Conservation (phyloP, 2,329 filamentous ascomycete genomes). For the Onygena corvina region DNA sequence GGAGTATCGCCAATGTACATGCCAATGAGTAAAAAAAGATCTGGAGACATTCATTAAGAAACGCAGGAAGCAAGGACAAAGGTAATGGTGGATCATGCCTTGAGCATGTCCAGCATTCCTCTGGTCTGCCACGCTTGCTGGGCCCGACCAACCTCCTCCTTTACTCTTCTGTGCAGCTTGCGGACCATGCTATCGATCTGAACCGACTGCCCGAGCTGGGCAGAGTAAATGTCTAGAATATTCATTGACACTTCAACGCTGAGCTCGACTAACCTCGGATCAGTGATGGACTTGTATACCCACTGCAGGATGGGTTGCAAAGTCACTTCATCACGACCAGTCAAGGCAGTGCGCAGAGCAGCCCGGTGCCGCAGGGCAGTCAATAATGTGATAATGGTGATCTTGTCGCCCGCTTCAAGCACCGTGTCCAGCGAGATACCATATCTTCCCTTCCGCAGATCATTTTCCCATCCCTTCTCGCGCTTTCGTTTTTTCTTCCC, state of each 20-base stretch:
- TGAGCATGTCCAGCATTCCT: slow-evolving; percentile 77
- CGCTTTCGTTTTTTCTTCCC: slow-evolving; percentile 52
- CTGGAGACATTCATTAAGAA: background rate
- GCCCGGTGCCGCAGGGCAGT: slow-evolving; percentile 78
- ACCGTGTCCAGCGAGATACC: slow-evolving; percentile 66
- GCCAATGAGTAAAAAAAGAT: background rate
- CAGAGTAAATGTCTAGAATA: slow-evolving; percentile 75
- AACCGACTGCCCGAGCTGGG: slow-evolving; percentile 60
- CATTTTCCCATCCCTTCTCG: slow-evolving; percentile 65
- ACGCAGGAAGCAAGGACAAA: background rate
- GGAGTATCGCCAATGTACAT: background rate
- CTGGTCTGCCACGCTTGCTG: slow-evolving; percentile 69
- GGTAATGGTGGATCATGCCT: slow-evolving; percentile 12
- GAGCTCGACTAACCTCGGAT: slow-evolving; percentile 68
- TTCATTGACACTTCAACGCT: slow-evolving; percentile 74
- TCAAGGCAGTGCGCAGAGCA: slow-evolving; percentile 67
- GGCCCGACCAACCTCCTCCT: slow-evolving; percentile 66
- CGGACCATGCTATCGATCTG: slow-evolving; percentile 61
- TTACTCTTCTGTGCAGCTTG: slow-evolving; percentile 57
- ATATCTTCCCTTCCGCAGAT: slow-evolving; percentile 68
- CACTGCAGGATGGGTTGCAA: slow-evolving; percentile 75
- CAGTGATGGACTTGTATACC: slow-evolving; percentile 66
- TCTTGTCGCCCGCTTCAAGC: slow-evolving; percentile 48
- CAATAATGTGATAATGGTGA: slow-evolving; percentile 61
- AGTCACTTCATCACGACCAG: slow-evolving; percentile 65